Evolutionary conservation across 495 filamentous ascomycete genomes (phyloP).

Genomic region (Trichoderma reesei): DNA sequence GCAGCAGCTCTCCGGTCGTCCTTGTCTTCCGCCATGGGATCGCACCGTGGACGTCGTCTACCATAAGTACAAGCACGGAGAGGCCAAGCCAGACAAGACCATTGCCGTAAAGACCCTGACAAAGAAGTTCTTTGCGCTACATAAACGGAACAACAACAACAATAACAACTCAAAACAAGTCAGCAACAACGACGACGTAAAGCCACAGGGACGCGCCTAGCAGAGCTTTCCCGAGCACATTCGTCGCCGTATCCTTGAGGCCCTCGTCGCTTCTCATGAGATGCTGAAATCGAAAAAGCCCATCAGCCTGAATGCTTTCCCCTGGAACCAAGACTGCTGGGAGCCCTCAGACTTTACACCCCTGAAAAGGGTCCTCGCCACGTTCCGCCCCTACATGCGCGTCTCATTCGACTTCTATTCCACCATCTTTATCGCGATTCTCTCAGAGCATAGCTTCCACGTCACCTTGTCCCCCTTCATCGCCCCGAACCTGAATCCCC

Average conservation of each 20-base stretch:
- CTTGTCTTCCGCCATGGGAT: constrained; percentile 20
- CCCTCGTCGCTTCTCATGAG: not conserved
- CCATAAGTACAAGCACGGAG: constrained; percentile 11
- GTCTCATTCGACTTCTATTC: constrained; percentile 20
- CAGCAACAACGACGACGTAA: not conserved
- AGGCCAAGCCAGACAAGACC: constrained; percentile 5
- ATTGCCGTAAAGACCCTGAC: constrained; percentile 10
- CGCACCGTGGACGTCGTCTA: constrained; percentile 22
- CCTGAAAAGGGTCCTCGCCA: constrained; percentile 13
- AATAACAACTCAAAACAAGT: not conserved
- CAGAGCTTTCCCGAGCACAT: not conserved
- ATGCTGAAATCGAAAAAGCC: not conserved
- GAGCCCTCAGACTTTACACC: constrained; percentile 20
- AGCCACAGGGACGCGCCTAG: not conserved
- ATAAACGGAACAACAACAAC: not conserved
- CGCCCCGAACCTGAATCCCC: constrained; percentile 9
- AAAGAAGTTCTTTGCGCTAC: constrained; percentile 2
- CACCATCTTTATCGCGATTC: constrained; percentile 18
- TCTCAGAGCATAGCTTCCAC: constrained; percentile 23
- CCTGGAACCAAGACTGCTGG: constrained; percentile 12
- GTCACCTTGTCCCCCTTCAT: constrained; percentile 21
- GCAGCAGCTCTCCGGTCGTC: not conserved
- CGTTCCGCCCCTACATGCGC: constrained; percentile 13
- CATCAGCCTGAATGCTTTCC: constrained; percentile 8
- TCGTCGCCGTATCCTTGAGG: not conserved